Conservation (phyloP, 129 eudicot genomes). For the Oenanthe sinensis region DNA sequence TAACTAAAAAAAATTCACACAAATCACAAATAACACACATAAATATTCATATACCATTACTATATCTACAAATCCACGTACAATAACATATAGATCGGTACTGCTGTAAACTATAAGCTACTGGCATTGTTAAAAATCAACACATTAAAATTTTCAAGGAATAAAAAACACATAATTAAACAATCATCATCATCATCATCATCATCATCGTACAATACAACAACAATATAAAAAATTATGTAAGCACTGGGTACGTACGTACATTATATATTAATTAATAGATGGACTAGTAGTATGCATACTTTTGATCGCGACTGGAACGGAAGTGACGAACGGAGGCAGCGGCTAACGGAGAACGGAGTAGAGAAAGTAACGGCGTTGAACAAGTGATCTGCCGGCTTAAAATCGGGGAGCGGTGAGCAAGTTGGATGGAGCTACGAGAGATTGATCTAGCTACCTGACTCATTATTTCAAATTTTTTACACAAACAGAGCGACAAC, state of each 20-base stretch:
- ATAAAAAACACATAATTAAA: no score
- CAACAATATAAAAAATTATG: no score
- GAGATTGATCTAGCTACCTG: neutral
- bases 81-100: no score
- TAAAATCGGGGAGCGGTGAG: neutral
- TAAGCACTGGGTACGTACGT: no score
- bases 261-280: neutral
- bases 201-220: neutral
- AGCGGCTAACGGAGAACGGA: neutral
- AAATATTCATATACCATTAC: neutral
- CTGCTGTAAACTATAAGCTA: no score
- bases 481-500: no score
- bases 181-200: no score
- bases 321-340: neutral
- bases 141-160: no score
- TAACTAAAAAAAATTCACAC: neutral
- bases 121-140: no score
- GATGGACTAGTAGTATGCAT: neutral
- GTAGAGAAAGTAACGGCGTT: neutral
- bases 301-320: neutral
- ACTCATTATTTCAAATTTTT: neutral
- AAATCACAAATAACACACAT: neutral
- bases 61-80: neutral
- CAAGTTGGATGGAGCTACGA: neutral
- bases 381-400: neutral